phyloP scores from a whole-genome alignment of 768 basidiomycete species.

The Phanerodontia chrysosporium region DNA sequence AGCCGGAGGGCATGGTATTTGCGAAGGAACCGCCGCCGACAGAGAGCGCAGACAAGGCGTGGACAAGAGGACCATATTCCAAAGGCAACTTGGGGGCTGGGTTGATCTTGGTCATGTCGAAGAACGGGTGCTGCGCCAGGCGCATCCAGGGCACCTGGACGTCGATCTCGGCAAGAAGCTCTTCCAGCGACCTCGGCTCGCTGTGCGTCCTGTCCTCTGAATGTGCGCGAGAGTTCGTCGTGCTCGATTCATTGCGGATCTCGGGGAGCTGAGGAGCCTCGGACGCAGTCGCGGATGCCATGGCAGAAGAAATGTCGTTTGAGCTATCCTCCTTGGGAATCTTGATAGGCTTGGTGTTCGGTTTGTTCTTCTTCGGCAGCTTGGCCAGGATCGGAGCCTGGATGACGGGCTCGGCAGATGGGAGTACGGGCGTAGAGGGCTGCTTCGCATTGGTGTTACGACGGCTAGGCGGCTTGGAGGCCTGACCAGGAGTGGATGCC shows the following conservation, averaged over 20 bases:
- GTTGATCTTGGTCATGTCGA: slow-evolving; percentile 66
- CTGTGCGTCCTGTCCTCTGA: slow-evolving; percentile 45
- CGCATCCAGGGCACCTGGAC: slow-evolving; percentile 58
- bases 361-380: slow-evolving; percentile 81
- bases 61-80: slow-evolving; percentile 81
- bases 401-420: slow-evolving; percentile 27
- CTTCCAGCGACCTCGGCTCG: slow-evolving; percentile 50
- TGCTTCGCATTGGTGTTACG: slow-evolving; percentile 24
- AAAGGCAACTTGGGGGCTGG: slow-evolving; percentile 77
- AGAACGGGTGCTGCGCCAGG: slow-evolving; percentile 68
- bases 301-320: slow-evolving; percentile 38
- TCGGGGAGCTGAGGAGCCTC: slow-evolving; percentile 41
- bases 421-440: slow-evolving; percentile 12
- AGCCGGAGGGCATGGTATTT: slow-evolving; percentile 77
- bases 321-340: slow-evolving; percentile 57
- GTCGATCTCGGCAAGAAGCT: slow-evolving; percentile 67
- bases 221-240: slow-evolving; percentile 49
- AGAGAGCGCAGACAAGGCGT: slow-evolving; percentile 81
- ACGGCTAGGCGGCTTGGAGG: slow-evolving; percentile 18
- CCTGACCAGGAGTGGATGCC: slow-evolving; percentile 10
- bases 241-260: slow-evolving; percentile 43
- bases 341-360: slow-evolving; percentile 52
- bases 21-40: slow-evolving; percentile 83
- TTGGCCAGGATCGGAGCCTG: slow-evolving; percentile 78
- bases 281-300: slow-evolving; percentile 42